phyloP scores from a whole-genome alignment of 2,329 filamentous ascomycete genomes.

The Macrophomina tecta region DNA sequence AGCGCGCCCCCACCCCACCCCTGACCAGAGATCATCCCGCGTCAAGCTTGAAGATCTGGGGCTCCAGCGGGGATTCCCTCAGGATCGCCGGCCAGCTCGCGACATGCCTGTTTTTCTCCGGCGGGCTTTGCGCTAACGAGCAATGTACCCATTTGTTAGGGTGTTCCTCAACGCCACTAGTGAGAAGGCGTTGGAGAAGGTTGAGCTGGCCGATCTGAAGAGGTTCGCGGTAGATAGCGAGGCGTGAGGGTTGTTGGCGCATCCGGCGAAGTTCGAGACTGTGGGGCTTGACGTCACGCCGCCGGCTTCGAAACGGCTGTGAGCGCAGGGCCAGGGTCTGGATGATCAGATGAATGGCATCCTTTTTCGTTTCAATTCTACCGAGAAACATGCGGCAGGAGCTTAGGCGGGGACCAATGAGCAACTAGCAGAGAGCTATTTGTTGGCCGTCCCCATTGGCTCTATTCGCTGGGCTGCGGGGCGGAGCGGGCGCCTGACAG shows the following conservation, averaged over 20 bases:
- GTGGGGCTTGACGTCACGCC: not conserved
- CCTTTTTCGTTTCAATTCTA: not conserved
- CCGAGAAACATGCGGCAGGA: not conserved
- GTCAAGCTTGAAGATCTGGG: not conserved
- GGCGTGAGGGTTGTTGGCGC: slow-evolving; percentile 17
- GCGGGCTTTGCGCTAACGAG: not conserved
- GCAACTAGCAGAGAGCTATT: too few species aligned
- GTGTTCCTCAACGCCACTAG: slow-evolving; percentile 61
- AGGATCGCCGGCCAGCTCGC: not conserved
- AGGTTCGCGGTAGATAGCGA: slow-evolving; percentile 55
- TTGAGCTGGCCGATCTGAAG: slow-evolving; percentile 57
- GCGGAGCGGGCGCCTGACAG: not conserved
- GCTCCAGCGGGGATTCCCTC: not conserved
- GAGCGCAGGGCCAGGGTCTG: not conserved
- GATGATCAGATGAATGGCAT: not conserved
- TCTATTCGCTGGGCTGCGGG: not conserved
- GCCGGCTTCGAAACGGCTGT: not conserved
- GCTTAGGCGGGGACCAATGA: too few species aligned
- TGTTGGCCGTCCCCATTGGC: too few species aligned
- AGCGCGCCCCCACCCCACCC: not conserved
- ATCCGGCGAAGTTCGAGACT: not conserved
- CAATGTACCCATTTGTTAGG: slow-evolving; percentile 31
- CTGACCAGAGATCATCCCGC: not conserved
- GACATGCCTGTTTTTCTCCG: not conserved
- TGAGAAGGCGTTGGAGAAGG: slow-evolving; percentile 56